phyloP scores from a whole-genome alignment of 192 early-diverging fungal species.

The Backusella tarrabulga region DNA sequence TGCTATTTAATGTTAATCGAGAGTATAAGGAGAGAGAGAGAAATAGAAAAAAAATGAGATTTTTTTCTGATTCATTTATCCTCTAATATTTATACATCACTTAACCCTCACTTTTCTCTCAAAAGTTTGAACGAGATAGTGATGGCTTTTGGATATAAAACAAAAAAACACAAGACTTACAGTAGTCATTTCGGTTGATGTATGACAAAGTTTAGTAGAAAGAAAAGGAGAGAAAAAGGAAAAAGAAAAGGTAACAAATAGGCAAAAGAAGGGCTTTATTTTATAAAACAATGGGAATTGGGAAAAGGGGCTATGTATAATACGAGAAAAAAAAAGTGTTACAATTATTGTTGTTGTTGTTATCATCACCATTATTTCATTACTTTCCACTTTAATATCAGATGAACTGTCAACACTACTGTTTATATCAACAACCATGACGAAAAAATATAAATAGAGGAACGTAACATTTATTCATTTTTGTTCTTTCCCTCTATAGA shows the following conservation, averaged over 20 bases:
- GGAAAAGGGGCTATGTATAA: slow-evolving; percentile 11
- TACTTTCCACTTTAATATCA: background rate
- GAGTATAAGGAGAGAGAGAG: background rate
- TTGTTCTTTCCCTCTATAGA: background rate
- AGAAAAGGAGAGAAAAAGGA: slow-evolving; percentile 8
- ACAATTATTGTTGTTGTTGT: background rate
- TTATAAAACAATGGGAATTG: slow-evolving; percentile 1
- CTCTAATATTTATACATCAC: background rate
- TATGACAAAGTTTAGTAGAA: background rate
- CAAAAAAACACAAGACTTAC: background rate
- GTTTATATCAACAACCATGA: background rate
- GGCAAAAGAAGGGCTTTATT: slow-evolving; percentile 1
- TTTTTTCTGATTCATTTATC: background rate
- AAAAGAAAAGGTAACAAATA: slow-evolving; percentile 10
- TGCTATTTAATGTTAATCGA: slow-evolving; percentile 14
- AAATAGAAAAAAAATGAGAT: background rate
- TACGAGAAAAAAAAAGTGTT: slow-evolving; percentile 6
- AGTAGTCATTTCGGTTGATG: background rate
- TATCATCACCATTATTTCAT: slow-evolving; percentile 4
- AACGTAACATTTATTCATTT: slow-evolving; percentile 2
- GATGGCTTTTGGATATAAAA: background rate
- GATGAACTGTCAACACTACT: background rate
- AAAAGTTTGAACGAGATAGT: background rate
- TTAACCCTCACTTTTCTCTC: background rate
- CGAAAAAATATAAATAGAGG: background rate